Evolutionary conservation across 306 rosid species (phyloP).

Genomic region (Ochetophila trinervis): DNA sequence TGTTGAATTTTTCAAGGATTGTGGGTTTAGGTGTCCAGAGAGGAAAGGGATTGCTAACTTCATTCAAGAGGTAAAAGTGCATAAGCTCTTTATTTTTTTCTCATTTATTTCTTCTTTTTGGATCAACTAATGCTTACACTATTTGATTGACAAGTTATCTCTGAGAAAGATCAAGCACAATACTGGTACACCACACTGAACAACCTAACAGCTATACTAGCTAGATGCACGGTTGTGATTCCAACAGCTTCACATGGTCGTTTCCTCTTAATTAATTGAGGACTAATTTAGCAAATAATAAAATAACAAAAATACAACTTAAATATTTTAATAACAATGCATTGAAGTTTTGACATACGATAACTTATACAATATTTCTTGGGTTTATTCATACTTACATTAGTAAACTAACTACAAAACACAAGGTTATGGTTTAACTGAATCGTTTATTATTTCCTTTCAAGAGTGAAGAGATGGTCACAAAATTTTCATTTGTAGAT

Average conservation of each 20-base stretch:
- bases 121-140: not conserved
- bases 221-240: too few species aligned
- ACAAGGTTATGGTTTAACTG: too few species aligned
- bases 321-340: too few species aligned
- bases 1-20: slow-evolving; percentile 37
- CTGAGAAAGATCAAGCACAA: slow-evolving; percentile 44
- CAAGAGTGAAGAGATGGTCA: not conserved
- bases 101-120: not conserved
- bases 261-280: too few species aligned
- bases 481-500: slow-evolving; percentile 12
- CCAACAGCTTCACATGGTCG: too few species aligned
- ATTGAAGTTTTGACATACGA: too few species aligned
- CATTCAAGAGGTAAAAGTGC: slow-evolving; percentile 38
- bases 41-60: slow-evolving; percentile 50
- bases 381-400: too few species aligned
- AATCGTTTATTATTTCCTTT: too few species aligned
- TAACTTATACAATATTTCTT: too few species aligned
- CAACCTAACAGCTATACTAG: slow-evolving; percentile 21
- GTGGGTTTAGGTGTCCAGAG: slow-evolving; percentile 49
- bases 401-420: too few species aligned
- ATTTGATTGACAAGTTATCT: slow-evolving; percentile 29
- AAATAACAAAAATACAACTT: too few species aligned
- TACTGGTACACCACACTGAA: slow-evolving; percentile 34
- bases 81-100: not conserved
- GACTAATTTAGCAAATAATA: too few species aligned